A percentile compares a stretch with the other conserved stretches of the same genome.
These are phyloP conservation scores for Cutaneotrichosporon daszewskae DNA, from an alignment of 1,284 basidiomycete species.

Conservation along the genomic window DNA sequence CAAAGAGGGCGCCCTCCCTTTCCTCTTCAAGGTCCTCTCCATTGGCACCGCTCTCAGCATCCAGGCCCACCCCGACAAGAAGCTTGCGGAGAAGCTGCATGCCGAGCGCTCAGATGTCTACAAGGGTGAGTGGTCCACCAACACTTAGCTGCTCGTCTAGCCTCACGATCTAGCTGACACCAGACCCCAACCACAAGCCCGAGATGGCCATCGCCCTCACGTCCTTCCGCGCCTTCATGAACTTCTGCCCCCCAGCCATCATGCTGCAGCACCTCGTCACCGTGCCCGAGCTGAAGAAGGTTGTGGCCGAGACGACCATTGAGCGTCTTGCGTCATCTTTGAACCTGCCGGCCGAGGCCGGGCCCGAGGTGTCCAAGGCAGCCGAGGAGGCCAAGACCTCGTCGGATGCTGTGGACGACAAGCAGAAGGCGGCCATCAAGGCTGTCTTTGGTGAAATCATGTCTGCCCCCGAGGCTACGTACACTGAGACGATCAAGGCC, in stretches of 20 bases:
- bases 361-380: conserved; percentile 10
- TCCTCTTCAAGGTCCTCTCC: conserved; percentile 88
- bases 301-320: conserved; percentile 57
- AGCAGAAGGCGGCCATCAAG: conserved; percentile 61
- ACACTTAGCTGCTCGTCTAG: background rate
- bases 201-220: conserved; percentile 97
- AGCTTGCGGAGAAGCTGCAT: conserved; percentile 72
- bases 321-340: conserved; percentile 55
- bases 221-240: conserved; percentile 70
- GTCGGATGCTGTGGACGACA: conserved; percentile 34
- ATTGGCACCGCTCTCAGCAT: conserved; percentile 94
- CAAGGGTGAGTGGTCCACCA: conserved; percentile 77
- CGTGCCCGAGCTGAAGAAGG: conserved; percentile 70
- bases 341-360: conserved; percentile 42
- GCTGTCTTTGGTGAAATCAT: conserved; percentile 77
- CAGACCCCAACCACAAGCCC: conserved; percentile 54
- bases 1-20: conserved; percentile 70
- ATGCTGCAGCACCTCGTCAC: conserved; percentile 57
- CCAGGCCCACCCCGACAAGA: conserved; percentile 94
- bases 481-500: conserved; percentile 56
- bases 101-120: conserved; percentile 73
- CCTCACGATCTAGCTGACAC: background rate
- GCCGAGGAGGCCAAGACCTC: conserved; percentile 39
- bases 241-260: conserved; percentile 54
- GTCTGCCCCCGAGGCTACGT: conserved; percentile 58